Conservation (phyloP, 2,329 filamentous ascomycete species). For the Fusarium humuli region DNA sequence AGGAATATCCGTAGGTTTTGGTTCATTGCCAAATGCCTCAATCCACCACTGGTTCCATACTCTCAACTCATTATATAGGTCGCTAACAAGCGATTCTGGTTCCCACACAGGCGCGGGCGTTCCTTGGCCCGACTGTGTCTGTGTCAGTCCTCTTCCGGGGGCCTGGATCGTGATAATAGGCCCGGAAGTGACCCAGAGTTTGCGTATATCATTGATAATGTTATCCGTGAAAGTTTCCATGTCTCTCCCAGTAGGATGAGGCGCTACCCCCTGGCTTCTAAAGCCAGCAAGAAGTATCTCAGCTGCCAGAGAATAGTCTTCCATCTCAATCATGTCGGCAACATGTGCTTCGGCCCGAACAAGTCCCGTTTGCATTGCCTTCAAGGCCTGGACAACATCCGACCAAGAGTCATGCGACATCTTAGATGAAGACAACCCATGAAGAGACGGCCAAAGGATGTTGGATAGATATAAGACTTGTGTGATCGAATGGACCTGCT, state of each 20-base stretch:
- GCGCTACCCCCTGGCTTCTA: constrained; percentile 1
- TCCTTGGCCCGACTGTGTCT: constrained; percentile 54
- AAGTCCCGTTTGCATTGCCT: constrained; percentile 31
- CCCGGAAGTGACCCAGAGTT: constrained; percentile 56
- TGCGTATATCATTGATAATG: constrained; percentile 59
- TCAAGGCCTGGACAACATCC: constrained; percentile 32
- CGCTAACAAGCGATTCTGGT: constrained; percentile 45
- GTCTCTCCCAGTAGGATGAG: constrained; percentile 43
- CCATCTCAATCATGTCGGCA: constrained; percentile 29
- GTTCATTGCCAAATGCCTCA: constrained; percentile 31
- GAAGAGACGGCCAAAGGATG: constrained; percentile 48
- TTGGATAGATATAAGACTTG: constrained; percentile 49
- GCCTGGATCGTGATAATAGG: constrained; percentile 54
- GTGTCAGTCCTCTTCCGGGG: constrained; percentile 49
- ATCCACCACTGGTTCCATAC: constrained; percentile 53
- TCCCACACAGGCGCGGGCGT: constrained; percentile 50
- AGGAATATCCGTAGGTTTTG: not conserved
- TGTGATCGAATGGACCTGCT: constrained; percentile 46
- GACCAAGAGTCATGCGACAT: constrained; percentile 32
- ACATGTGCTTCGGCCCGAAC: constrained; percentile 37
- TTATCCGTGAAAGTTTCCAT: constrained; percentile 56
- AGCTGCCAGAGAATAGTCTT: constrained; percentile 28
- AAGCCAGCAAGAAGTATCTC: constrained; percentile 42
- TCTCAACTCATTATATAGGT: constrained; percentile 48
- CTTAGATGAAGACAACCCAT: constrained; percentile 32